A percentile compares a stretch with the other conserved stretches of the same genome.
phyloP scores from a whole-genome alignment of 306 rosid genomes.

The Vachellia pachyceras region DNA sequence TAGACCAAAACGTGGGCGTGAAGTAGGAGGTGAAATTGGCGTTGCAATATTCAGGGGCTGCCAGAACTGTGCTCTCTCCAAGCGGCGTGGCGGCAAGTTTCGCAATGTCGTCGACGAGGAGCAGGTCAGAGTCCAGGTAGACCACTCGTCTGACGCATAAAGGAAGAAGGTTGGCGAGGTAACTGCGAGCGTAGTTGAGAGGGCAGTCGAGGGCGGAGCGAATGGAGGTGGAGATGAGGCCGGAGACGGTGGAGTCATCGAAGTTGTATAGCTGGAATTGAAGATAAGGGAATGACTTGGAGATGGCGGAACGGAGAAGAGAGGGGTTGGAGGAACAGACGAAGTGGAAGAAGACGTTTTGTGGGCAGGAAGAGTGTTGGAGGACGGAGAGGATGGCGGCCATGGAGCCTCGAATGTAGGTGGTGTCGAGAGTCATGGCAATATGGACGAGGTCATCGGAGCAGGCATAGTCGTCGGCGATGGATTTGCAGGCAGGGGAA shows the following conservation, averaged over 20 bases:
- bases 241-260: conserved; percentile 55
- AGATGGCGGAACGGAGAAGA: conserved; percentile 55
- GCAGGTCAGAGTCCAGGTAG: conserved; percentile 88
- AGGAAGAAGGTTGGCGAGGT: conserved; percentile 68
- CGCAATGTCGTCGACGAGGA: conserved; percentile 84
- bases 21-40: conserved; percentile 89
- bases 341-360: conserved; percentile 79
- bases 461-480: conserved; percentile 45
- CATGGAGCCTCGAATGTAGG: conserved; percentile 93
- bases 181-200: conserved; percentile 82
- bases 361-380: conserved; percentile 89
- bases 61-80: conserved; percentile 48
- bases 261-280: conserved; percentile 73
- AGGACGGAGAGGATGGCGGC: conserved; percentile 88
- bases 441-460: conserved; percentile 67
- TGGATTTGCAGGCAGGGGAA: conserved; percentile 66
- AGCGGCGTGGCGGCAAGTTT: conserved; percentile 72
- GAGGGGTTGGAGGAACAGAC: conserved; percentile 64
- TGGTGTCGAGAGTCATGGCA: conserved; percentile 92
- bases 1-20: conserved; percentile 81
- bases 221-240: conserved; percentile 85
- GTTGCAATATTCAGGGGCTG: conserved; percentile 95
- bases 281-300: conserved; percentile 78
- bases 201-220: conserved; percentile 96
- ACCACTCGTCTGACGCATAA: conserved; percentile 71